Evolutionary conservation across 1,284 basidiomycete genomes (phyloP), one percentile per base, ranked within the genome.

Genomic region (Termitomyces sp.): DNA sequence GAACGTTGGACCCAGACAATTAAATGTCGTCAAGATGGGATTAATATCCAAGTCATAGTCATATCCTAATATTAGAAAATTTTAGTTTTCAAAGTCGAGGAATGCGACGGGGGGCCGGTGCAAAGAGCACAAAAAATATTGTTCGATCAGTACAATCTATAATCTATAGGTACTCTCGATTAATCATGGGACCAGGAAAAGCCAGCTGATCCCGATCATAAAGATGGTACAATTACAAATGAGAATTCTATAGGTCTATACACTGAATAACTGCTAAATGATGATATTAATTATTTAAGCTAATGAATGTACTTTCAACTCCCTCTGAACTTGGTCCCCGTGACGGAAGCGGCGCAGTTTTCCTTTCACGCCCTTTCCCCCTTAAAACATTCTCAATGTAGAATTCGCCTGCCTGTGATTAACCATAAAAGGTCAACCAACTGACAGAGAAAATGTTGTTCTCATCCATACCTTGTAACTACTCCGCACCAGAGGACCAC

Each of bases 401-500:
- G 69, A 85, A 95, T 67, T 95, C 93, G 33, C 93, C 92, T 26
- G 92, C 93, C 91, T 92, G 56, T 1, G 28, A 53, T 21, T 59
- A 19, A 7, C 52, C 50, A 49, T 48, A 30, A 39, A 39, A 39
- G 17, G 34, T 47, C 60, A 1, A 56, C 44, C 60, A 1, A 56
- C 44, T 12, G 33, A 39, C 53, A 4, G 56, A 17, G 19, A 43
- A 24, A 30, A 50, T 60, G 7, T 1, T 13, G 5, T 8, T 39
- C 36, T 19, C n/a, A 15, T 30, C 26, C 78, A 58, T 62, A 88
- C 95, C 87, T 98, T 98, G 74, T 99, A 99, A 65, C 91, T 94
- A 67, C 93, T 96, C 56, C 97, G 81, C 30, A 99, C 96, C 24
- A 99, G 77, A 7, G 97, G 97, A 0, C 97, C 97, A 67, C 91